Base-by-base conservation (phyloP, 257 asterid genomes). In the Forsythia viridissima region DNA sequence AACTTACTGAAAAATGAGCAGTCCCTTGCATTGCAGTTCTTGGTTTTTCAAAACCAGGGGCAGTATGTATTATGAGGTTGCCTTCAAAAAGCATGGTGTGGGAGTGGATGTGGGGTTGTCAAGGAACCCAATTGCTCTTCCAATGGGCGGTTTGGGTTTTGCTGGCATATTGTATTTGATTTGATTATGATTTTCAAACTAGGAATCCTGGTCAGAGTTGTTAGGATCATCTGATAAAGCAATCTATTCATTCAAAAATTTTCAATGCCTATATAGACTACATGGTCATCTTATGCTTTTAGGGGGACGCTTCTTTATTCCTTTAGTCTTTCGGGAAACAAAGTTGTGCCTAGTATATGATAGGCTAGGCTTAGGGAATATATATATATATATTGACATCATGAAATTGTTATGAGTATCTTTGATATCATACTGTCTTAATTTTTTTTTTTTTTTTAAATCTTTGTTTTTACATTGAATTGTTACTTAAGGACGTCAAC, bases 91-190 rank as follows among this genome's bases (percentile, higher is more conserved):
- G 20, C 20, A 48, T 4, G 20, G 20, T 0, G 20, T 46, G 18
- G 16, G 42, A 63, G 66, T 71, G 21, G 36, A 9, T 39, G 42
- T 5, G 30, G 65, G 65, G 67, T 20, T 20, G 67, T 59, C 13
- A 21, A 40, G 75, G 72, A 52, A 77, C 46, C 61, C 21, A 15
- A 57, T 42, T 68, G 61, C 40, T 67, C 41, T 71, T 85, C 78
- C 89, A 78, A 75, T 85, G 89, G 89, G 89, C 86, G 83, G 85
- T 80, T 74, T 72, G n/a, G 11, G 18, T 5, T 4, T 70, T 71
- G 80, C 69, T 52, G 42, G n/a, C 18, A 30, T 59, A 18, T 79
- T 34, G 61, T 67, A 39, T 59, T 76, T 24, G 42, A 3, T 63
- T 72, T 42, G 37, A 57, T 70, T 46, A 24, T 57, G 75, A 46